phyloP scores from a whole-genome alignment of 805 yeast species.

The Metschnikowia picachoensis region DNA sequence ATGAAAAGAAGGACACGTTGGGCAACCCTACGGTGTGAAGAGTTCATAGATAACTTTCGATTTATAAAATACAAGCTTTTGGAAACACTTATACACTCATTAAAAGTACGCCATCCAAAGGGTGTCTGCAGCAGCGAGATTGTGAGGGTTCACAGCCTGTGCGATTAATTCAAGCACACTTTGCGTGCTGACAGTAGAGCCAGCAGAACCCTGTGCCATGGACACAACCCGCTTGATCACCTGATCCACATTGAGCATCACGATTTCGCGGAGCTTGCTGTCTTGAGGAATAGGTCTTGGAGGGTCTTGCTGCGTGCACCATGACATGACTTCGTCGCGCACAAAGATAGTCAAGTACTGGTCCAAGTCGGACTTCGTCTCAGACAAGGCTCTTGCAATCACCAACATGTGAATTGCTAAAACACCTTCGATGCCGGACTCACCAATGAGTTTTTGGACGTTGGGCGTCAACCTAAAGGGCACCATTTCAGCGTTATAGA shows the following conservation, averaged over 20 bases:
- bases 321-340: conserved; percentile 89
- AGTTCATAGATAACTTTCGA: background rate
- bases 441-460: conserved; percentile 89
- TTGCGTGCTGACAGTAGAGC: conserved; percentile 82
- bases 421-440: conserved; percentile 88
- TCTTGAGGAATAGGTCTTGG: conserved; percentile 74
- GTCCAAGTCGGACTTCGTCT: conserved; percentile 88
- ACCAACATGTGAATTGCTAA: conserved; percentile 79
- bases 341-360: conserved; percentile 91
- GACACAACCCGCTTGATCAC: conserved; percentile 76
- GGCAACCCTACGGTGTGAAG: background rate
- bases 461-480: conserved; percentile 97
- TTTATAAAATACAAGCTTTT: no score
- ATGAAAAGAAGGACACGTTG: background rate
- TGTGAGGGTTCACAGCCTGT: conserved; percentile 93
- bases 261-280: conserved; percentile 80
- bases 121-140: conserved; percentile 85
- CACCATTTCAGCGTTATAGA: conserved; percentile 87
- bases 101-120: conserved; percentile 94
- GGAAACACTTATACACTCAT: background rate
- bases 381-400: conserved; percentile 83
- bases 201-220: conserved; percentile 52
- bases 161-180: conserved; percentile 85
- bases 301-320: conserved; percentile 85
- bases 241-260: conserved; percentile 80